Conservation (phyloP, 768 basidiomycete species). For the Tricholoma flavovirens region DNA sequence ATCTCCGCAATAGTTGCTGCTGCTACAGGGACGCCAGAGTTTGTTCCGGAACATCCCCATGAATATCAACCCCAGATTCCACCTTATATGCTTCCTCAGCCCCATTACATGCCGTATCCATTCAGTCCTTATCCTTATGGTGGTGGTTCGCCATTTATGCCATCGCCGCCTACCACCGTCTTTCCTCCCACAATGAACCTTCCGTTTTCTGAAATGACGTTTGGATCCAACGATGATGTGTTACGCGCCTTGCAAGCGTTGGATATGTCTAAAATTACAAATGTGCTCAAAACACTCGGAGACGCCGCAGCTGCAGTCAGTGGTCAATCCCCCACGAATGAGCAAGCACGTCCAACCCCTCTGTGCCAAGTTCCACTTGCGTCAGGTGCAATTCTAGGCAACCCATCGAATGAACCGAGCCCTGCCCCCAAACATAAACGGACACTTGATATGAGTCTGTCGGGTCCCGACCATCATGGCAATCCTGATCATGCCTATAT, state of each 20-base stretch:
- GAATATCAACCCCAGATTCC: slow-evolving; percentile 21
- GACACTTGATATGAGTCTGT: slow-evolving; percentile 37
- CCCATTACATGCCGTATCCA: slow-evolving; percentile 27
- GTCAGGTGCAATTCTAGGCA: slow-evolving; percentile 38
- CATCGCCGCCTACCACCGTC: slow-evolving; percentile 16
- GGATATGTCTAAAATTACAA: slow-evolving; percentile 66
- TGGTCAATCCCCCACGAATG: slow-evolving; percentile 23
- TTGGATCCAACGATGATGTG: slow-evolving; percentile 66
- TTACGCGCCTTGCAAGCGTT: slow-evolving; percentile 67
- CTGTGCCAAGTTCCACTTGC: slow-evolving; percentile 37
- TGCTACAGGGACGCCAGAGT: slow-evolving; percentile 44
- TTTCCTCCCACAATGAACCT: slow-evolving; percentile 20
- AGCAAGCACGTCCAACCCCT: slow-evolving; percentile 24
- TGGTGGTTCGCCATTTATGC: slow-evolving; percentile 19
- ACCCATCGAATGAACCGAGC: slow-evolving; percentile 25
- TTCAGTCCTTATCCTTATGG: slow-evolving; percentile 27
- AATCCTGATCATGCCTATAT: slow-evolving; percentile 58
- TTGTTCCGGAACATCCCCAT: slow-evolving; percentile 6
- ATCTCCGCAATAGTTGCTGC: slow-evolving; percentile 63
- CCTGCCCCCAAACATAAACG: slow-evolving; percentile 27
- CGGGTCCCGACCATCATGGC: slow-evolving; percentile 33
- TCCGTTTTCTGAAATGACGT: slow-evolving; percentile 33
- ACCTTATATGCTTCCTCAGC: slow-evolving; percentile 22
- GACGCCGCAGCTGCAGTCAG: slow-evolving; percentile 48
- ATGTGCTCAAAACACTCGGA: slow-evolving; percentile 57